Conservation (phyloP, 2,329 filamentous ascomycete genomes). For the Aspergillus hortae region DNA sequence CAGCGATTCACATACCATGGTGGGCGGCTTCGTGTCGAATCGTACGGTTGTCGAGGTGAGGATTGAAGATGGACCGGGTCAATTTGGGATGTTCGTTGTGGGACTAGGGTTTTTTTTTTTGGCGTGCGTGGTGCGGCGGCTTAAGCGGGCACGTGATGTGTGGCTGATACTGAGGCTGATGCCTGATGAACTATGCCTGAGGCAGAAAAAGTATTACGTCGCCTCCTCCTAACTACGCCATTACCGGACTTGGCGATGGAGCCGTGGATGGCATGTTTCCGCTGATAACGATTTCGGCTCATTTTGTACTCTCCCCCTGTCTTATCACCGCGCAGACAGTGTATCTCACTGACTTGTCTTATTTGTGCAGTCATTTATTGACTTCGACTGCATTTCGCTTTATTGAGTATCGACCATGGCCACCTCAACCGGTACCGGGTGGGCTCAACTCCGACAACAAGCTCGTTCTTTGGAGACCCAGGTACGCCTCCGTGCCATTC, state of each 20-base stretch:
- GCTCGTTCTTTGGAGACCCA: slow-evolving; percentile 84
- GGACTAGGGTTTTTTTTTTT: slow-evolving; percentile 45
- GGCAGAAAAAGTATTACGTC: neutral
- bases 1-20: slow-evolving; percentile 36
- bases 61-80: slow-evolving; percentile 41
- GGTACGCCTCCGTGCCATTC: slow-evolving; percentile 49
- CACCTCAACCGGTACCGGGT: slow-evolving; percentile 62
- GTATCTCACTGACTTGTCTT: no score
- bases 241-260: slow-evolving; percentile 4
- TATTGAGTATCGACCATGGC: slow-evolving; percentile 43
- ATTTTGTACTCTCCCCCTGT: neutral
- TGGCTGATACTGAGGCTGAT: slow-evolving; percentile 6
- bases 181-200: neutral
- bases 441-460: slow-evolving; percentile 93
- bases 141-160: slow-evolving; percentile 32
- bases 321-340: no score
- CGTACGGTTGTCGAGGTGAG: slow-evolving; percentile 46
- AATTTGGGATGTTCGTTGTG: slow-evolving; percentile 41
- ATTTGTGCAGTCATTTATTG: neutral
- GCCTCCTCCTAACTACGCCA: neutral
- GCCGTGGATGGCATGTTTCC: slow-evolving; percentile 1
- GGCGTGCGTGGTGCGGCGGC: slow-evolving; percentile 22
- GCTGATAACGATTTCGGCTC: neutral
- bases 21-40: slow-evolving; percentile 40
- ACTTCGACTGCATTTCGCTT: neutral